Conservation (phyloP, 2,329 filamentous ascomycete genomes). For the Stromatinia cepivora region DNA sequence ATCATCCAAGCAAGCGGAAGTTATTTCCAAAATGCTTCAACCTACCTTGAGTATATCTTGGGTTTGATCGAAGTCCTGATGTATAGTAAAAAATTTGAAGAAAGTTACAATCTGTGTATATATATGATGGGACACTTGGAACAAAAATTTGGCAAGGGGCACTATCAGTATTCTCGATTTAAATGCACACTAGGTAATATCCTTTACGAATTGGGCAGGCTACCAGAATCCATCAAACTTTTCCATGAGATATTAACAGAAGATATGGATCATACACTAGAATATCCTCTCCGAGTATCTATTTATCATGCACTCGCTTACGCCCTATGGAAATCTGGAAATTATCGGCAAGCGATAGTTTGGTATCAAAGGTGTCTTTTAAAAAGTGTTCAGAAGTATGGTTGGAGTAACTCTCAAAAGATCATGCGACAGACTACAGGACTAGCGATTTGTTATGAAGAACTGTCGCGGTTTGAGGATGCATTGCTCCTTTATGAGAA, state of each 20-base stretch:
- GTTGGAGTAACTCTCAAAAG: fast-evolving
- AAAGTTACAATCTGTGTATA: not conserved
- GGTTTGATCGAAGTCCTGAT: fast-evolving
- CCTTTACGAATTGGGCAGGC: not conserved
- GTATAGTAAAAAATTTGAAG: not conserved
- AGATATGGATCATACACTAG: not conserved
- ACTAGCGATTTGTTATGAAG: not conserved
- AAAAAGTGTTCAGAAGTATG: fast-evolving
- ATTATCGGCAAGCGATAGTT: not conserved
- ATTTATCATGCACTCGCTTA: fast-evolving
- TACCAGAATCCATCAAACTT: not conserved
- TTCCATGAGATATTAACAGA: too few relatives aligned
- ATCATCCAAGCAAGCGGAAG: not conserved
- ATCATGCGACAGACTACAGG: fast-evolving
- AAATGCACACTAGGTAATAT: fast-evolving
- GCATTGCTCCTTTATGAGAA: not conserved
- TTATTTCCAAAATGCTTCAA: not conserved
- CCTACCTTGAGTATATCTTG: fast-evolving
- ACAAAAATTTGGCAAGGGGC: not conserved
- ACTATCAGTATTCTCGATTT: not conserved
- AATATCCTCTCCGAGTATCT: fast-evolving
- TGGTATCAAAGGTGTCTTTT: not conserved
- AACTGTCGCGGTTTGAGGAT: not conserved
- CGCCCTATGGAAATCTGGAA: not conserved
- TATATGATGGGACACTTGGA: not conserved